Base-by-base conservation (phyloP, 2,329 filamentous ascomycete species). In the Chalaropsis thielavioides region DNA sequence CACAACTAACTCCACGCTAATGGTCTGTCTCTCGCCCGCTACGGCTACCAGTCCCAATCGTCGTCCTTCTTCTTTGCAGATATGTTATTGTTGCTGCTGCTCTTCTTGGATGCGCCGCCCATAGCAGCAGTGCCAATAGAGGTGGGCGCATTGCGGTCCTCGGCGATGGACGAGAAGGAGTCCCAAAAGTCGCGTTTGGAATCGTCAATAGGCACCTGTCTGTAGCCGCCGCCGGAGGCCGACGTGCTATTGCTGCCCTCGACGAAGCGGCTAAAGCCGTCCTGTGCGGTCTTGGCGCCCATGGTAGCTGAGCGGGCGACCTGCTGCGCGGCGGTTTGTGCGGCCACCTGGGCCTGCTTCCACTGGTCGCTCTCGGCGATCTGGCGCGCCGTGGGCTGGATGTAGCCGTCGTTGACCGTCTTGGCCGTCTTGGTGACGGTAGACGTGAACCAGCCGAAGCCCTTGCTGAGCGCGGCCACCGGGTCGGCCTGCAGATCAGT, bases 401-500 rank as follows among this genome's bases (percentile, higher is more conserved):
- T 90, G 76, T 90, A 96, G 41, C 87, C 84, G 69, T 94, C 88
- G 73, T 96, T 95, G 27, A 96, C 87, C 17, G 84, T 89, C 79
- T 95, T 95, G 44, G 92, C 94, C 69, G 89, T 89, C 80, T 94
- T 96, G 31, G 85, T 86, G 51, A 97, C 90, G 13, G 90, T 91
- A 41, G 84, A 88, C 19, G 90, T 83, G 72, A 97, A 90, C 91
- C 94, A 97, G 8, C 92, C 92, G 71, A 97, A 95, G 0, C 92
- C 89, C 76, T 95, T 96, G 35, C 86, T 90, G 70, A 99, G 75
- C 17, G 92, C 91, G 0, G 84, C 92, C 68, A 97, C 80, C 0
- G 94, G 92, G 73, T 99, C 94, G 72, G 86, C 89, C 75, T 96
- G 90, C 72, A 97, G 83, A 64, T 97, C 92, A 64, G 94, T 87